These are phyloP conservation scores for Dunaliella sp. DNA, from an alignment of 139 green algal species.

Conservation along the genomic window DNA sequence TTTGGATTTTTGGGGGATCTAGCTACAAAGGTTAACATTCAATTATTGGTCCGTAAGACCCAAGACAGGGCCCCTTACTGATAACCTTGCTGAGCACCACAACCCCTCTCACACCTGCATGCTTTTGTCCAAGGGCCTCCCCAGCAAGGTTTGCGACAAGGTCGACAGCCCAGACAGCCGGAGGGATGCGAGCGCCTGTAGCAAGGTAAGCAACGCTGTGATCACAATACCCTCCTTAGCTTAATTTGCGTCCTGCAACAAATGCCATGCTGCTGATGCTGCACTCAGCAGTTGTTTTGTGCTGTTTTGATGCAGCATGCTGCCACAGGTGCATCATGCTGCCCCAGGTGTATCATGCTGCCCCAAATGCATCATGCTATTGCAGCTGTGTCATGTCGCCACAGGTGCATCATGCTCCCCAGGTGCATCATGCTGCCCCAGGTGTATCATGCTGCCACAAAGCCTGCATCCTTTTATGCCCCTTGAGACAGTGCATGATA, in stretches of 20 bases:
- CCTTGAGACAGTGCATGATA: too few relatives aligned
- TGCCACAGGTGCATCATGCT: background rate
- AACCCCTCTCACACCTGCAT: slow-evolving; percentile 46
- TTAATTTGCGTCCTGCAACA: too few relatives aligned
- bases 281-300: background rate
- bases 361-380: background rate
- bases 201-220: background rate
- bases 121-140: slow-evolving; percentile 55
- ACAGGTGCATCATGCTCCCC: too few relatives aligned
- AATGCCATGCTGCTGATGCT: background rate
- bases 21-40: background rate
- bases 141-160: slow-evolving; percentile 47
- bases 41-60: background rate
- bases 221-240: too few relatives aligned
- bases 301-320: background rate
- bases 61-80: background rate
- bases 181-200: slow-evolving; percentile 8
- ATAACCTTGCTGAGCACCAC: background rate
- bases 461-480: background rate
- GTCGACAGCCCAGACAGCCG: slow-evolving; percentile 40
- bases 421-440: background rate
- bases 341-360: background rate
- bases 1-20: too few relatives aligned
- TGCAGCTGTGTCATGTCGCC: background rate
- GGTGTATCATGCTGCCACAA: background rate